phyloP scores from a whole-genome alignment of 2,329 filamentous ascomycete genomes.

The Fusarium sp. region DNA sequence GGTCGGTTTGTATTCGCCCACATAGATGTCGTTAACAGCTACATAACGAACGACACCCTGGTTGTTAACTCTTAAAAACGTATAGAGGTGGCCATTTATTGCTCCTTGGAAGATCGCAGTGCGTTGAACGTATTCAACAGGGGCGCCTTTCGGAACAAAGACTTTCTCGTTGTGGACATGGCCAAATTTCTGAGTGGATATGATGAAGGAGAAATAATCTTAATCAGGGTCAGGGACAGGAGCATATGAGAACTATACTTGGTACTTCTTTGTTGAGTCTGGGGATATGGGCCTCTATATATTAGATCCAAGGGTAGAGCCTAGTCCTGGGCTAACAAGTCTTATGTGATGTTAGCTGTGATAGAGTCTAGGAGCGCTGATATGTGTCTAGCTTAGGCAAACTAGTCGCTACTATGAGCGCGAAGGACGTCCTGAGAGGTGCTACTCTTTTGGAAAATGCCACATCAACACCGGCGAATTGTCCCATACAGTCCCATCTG shows the following conservation, averaged over 20 bases:
- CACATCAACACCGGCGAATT: neutral
- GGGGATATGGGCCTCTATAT: neutral
- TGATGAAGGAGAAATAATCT: neutral
- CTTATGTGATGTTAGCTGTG: neutral
- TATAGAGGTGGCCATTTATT: neutral
- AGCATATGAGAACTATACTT: neutral
- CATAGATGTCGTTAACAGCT: constrained; percentile 3
- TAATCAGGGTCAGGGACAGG: neutral
- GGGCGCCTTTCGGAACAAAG: neutral
- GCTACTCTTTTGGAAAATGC: neutral
- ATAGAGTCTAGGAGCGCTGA: neutral
- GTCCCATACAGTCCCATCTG: neutral
- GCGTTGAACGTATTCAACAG: neutral
- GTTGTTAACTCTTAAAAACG: neutral
- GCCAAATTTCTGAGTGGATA: neutral
- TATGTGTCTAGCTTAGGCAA: neutral
- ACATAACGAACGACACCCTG: neutral
- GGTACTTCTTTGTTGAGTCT: neutral
- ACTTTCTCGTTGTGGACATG: neutral
- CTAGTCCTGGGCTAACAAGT: neutral
- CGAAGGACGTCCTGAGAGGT: neutral
- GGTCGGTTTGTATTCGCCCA: neutral
- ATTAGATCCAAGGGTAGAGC: neutral
- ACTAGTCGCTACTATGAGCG: neutral
- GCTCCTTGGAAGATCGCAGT: neutral